A percentile compares a stretch with the other conserved stretches of the same genome.
Evolutionary conservation across 768 basidiomycete species (phyloP).

Genomic region (Russula lepida): DNA sequence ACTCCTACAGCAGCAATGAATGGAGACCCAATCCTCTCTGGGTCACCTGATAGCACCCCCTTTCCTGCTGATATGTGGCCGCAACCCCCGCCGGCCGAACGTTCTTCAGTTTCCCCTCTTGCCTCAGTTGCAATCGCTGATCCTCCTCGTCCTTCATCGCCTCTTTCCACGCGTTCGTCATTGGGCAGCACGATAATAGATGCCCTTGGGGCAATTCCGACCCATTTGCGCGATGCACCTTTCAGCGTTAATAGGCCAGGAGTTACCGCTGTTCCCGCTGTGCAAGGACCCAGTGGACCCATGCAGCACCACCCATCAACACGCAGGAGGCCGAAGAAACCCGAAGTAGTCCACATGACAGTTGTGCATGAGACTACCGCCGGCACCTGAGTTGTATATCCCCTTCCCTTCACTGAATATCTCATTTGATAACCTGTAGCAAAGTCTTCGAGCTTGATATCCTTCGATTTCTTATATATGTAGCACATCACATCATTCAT

Average conservation of each 20-base stretch:
- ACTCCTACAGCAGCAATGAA: not conserved
- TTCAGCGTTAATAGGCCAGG: not conserved
- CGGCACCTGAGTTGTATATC: not conserved
- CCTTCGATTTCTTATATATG: constrained; percentile 12
- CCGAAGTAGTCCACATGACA: constrained; percentile 17
- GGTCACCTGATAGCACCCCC: not conserved
- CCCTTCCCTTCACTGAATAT: not conserved
- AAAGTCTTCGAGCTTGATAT: constrained; percentile 1
- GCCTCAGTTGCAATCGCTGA: not conserved
- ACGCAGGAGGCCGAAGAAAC: constrained; percentile 4
- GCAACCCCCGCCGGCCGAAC: not conserved
- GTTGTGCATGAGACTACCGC: constrained; percentile 17
- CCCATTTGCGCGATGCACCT: constrained; percentile 9
- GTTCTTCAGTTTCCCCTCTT: not conserved
- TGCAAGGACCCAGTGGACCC: not conserved
- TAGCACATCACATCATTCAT: constrained; percentile 5
- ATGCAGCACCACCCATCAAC: not conserved
- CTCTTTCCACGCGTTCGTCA: constrained; percentile 4
- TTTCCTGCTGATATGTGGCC: constrained; percentile 15
- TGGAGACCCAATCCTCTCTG: not conserved
- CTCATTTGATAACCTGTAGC: constrained; percentile 12
- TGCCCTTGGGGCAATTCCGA: constrained; percentile 14
- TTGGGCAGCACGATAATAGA: constrained; percentile 14
- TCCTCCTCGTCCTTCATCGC: constrained; percentile 4
- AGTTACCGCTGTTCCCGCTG: not conserved